A percentile compares a stretch with the other conserved stretches of the same genome.
Conservation (phyloP, 208 protist genomes). For the Leishmania amazonensis region DNA sequence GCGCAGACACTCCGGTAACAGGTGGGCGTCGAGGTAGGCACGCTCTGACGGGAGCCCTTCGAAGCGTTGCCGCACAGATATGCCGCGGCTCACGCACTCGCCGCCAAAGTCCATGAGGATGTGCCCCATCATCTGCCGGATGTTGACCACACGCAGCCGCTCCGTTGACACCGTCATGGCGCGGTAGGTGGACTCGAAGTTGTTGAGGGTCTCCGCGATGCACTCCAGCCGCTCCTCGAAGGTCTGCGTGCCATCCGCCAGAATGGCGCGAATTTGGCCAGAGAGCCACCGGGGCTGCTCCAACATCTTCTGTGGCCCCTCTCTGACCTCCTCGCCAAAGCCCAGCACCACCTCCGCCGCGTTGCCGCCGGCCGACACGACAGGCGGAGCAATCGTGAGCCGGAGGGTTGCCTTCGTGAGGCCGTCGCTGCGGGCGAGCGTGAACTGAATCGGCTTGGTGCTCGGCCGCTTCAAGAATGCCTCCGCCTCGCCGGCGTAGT, state of each 20-base stretch:
- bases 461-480: constrained; percentile 40
- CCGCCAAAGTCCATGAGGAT: constrained; percentile 84
- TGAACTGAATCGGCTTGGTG: constrained; percentile 44
- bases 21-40: constrained; percentile 65
- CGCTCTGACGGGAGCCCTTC: constrained; percentile 63
- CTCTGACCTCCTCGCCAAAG: constrained; percentile 58
- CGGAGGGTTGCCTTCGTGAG: constrained; percentile 68
- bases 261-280: constrained; percentile 54
- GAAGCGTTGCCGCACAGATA: constrained; percentile 74
- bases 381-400: constrained; percentile 59
- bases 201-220: constrained; percentile 60
- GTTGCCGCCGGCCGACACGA: constrained; percentile 54
- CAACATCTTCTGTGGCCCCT: constrained; percentile 43
- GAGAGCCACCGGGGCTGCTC: constrained; percentile 75
- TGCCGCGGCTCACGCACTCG: constrained; percentile 62
- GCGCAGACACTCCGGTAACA: constrained; percentile 76
- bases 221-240: constrained; percentile 66
- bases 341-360: constrained; percentile 70
- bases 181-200: constrained; percentile 73
- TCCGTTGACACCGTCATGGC: constrained; percentile 76
- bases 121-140: constrained; percentile 82
- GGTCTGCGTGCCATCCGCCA: constrained; percentile 48
- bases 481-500: constrained; percentile 70
- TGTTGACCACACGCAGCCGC: constrained; percentile 71
- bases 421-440: constrained; percentile 72